Evolutionary conservation across 768 basidiomycete genomes (phyloP), one percentile per base, ranked within the genome.

Genomic region (Collybiopsis luxurians): DNA sequence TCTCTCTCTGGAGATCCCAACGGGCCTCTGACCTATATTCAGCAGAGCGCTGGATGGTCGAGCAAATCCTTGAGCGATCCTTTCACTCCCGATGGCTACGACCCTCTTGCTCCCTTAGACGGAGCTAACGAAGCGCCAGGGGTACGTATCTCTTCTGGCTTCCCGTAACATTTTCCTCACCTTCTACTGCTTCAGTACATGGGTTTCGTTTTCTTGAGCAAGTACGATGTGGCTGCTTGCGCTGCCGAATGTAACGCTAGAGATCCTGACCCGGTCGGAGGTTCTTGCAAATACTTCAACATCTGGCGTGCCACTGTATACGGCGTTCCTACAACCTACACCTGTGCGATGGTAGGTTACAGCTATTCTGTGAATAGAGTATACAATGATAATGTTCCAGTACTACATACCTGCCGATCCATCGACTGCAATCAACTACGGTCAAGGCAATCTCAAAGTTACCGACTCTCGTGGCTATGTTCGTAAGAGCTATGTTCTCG

Each of bases 231-330:
- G 49, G 60, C 70, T 7, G 75, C 76, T 4, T 81, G 79, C 49
- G 75, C 79, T 13, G 63, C 65, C 17, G 69, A 74, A 28, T 81
- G 79, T 63, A 79, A 77, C 55, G 67, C 66, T 12, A 74, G 78
- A 27, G 73, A 69, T 7, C 67, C 74, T 2, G 78, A 81, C 57
- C 61, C 67, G 5, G 59, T 59, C 30, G 78, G 78, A 27, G 79
- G 79, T 44, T 73, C 71, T 5, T 81, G 79, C 66, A 72, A 74
- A 53, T 81, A 73, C 69, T 79, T 81, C 67, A 81, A 81, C 60
- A 80, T 81, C 67, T 81, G 78, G 79, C 74, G 78, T 34, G 79
- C 78, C 12, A 67, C 80, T 28, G 75, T 79, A 0, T 63, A 75
- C 55, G 78, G 76, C 9, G 58, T 62, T n/a, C 78, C 79, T 0